Base-by-base conservation (phyloP, 2,329 filamentous ascomycete species). In the Penicillium hordei region DNA sequence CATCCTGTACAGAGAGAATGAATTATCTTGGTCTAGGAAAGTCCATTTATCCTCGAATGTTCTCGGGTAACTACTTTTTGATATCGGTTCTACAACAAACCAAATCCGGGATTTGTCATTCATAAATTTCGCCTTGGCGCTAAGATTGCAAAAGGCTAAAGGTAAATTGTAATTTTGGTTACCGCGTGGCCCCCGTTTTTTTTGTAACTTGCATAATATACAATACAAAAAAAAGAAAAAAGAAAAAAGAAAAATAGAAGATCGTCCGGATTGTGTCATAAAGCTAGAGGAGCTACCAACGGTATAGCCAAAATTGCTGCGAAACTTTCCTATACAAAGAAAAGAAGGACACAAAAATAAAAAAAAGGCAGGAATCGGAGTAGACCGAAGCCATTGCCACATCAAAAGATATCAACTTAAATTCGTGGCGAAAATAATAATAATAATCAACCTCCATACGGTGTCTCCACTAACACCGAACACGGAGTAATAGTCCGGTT, bases 191-290 rank as follows among this genome's bases (percentile, higher is more conserved):
- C 50, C 55, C 48, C 46, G 19, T 39, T 52, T 45, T 25, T 42
- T 42, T 29, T 42, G 58, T 57, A 62, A 48, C 27, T 49, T 48
- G 56, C 59, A n/a, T 48, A 27, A 27, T 21, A 36, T 52, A 39
- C 31, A n/a, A 39, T 15, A 40, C 29, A 8, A n/a, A 19, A 19
- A 48, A 15, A 10, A 23, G 5, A 42, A 48, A 19, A 48, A 29
- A 10, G 0, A 25, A 7, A 44, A 42, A 53, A 43, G 3, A n/a
- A 45, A 52, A 54, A 45, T 33, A 33, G 39, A 58, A 38, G 63
- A 62, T 64, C 56, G 50, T 36, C 60, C 43, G 48, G 52, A 59
- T 60, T 61, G 60, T 61, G 57, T 60, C 60, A 63, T 50, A 43
- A 51, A 55, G 48, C 54, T 59, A 27, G 36, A 39, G 34, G 17